Percentiles rank a stretch among this genome's conserved stretches.
Conservation (phyloP, 2,329 filamentous ascomycete species). For the Magnaporthiopsis poae region DNA sequence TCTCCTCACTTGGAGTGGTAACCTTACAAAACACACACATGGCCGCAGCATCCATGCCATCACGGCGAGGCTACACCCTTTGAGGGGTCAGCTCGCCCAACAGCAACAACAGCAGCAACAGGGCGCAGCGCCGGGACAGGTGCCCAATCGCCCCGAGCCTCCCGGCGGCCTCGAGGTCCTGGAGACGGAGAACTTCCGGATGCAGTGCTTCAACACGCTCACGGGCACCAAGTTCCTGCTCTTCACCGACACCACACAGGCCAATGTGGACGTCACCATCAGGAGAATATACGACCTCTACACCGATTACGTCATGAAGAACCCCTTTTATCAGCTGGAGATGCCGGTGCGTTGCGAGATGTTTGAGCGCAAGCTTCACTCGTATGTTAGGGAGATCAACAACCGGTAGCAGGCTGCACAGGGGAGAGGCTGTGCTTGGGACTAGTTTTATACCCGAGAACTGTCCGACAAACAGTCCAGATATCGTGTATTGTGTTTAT, state of each 20-base stretch:
- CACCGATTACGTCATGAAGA: conserved; percentile 97
- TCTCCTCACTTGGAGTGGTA: background rate
- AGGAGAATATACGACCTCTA: conserved; percentile 87
- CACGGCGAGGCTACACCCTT: conserved; percentile 52
- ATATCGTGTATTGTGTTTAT: background rate
- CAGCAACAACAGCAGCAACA: background rate
- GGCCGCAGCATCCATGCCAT: conserved; percentile 56
- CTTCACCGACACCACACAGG: conserved; percentile 82
- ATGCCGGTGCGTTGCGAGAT: conserved; percentile 95
- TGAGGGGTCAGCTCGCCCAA: conserved; percentile 28
- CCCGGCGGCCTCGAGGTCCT: conserved; percentile 80
- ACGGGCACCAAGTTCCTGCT: conserved; percentile 93
- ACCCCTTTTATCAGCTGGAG: conserved; percentile 94
- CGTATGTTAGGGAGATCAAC: conserved; percentile 67
- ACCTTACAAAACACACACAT: conserved; percentile 2
- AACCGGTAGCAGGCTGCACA: conserved; percentile 31
- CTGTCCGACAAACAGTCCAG: background rate
- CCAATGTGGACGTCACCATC: conserved; percentile 76
- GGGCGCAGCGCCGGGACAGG: conserved; percentile 10
- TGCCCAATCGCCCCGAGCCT: conserved; percentile 46
- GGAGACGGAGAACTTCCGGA: conserved; percentile 84
- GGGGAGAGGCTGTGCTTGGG: background rate
- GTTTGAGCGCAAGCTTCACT: conserved; percentile 77
- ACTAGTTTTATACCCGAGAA: background rate
- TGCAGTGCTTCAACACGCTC: conserved; percentile 91